Evolutionary conservation across 2,329 filamentous ascomycete species (phyloP), one percentile per base, ranked within the genome.

Genomic region (Eutypella sp.): DNA sequence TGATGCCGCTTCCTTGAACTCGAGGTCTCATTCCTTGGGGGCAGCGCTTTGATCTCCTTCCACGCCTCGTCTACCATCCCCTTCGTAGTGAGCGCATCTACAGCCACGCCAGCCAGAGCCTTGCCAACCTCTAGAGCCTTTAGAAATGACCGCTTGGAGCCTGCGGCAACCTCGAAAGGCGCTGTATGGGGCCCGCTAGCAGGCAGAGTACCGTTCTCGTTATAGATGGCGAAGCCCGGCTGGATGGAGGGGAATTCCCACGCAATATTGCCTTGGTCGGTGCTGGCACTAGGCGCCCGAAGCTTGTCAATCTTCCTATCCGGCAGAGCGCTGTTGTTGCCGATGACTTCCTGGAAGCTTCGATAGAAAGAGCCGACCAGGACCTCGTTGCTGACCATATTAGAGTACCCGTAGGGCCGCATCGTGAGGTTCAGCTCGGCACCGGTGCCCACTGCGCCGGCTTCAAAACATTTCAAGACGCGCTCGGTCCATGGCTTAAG

Each of bases 351-450:
- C 10, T 52, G 48, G 11, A 59, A 59, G 50, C 56, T 57, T 2
- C 50, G 42, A 1, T 53, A 46, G 24, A 60, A 63, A 0, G 56
- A 53, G 1, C 33, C 47, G 1, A 57, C 59, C 1, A 65, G 52
- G 0, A 53, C 40, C 2, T 63, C 53, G 34, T 62, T 64, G 33
- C 44, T 63, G n/a, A 60, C 51, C 53, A 64, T 60, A 44, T 62
- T 60, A 6, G 58, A 56, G 44, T 65, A 65, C 10, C 59, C 59
- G 16, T 62, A 47, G 4, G 60, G 56, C 0, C 55, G 51, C 47
- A 52, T 56, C 3, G 59, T 73, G 43, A 66, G 64, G 46, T 64
- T 75, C 19, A 62, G 43, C 48, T 59, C 55, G 7, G 63, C 55
- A 1, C 59, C 59, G 1, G 59, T 66, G 1, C 64, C 69, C 4